Evolutionary conservation across 805 yeast species (phyloP), one percentile per base, ranked within the genome.

Genomic region (Metschnikowia arizonensis): DNA sequence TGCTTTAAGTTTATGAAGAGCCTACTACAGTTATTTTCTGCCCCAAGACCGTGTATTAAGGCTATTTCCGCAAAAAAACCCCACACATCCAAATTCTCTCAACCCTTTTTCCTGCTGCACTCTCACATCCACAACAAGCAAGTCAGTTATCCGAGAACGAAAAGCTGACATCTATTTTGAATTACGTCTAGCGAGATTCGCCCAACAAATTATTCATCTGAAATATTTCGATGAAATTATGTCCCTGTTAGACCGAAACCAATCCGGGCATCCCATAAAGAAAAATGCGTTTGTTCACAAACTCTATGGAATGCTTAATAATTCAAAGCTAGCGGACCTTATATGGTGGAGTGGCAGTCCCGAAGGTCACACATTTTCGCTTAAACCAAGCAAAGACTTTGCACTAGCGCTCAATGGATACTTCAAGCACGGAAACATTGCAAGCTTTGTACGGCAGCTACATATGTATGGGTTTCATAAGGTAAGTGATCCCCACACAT

Each of bases 381-480:
- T 82, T n/a, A 70, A 73, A 35, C 87, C 88, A 0, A 81, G 82
- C 14, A 70, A 79, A 24, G 84, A 80, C 50, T 82, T 82, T 60
- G 79, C 84, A 9, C 66, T 69, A 32, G 77, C 78, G 1, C 60
- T 85, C 40, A 80, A 85, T n/a, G 73, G 74, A 38, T 89, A 86
- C 62, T 90, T 91, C 73, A 91, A 91, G 62, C 97, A 90, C 67
- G 95, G 95, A 3, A 91, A 91, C 60, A 88, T 90, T 24, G 88
- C 96, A 19, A 82, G 91, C 49, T 91, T 91, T 69, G 96, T 91
- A 29, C 79, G 97, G 38, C 97, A 91, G 65, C 71, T 90, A 37
- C 96, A 91, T 69, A 91, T 90, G 97, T 89, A 89, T 62, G 97
- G 97, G 1, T 89, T 90, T 69, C 97, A 90, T 64, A 89, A 90